Conservation (phyloP, 2,329 filamentous ascomycete species). For the Fusarium subtropicale region DNA sequence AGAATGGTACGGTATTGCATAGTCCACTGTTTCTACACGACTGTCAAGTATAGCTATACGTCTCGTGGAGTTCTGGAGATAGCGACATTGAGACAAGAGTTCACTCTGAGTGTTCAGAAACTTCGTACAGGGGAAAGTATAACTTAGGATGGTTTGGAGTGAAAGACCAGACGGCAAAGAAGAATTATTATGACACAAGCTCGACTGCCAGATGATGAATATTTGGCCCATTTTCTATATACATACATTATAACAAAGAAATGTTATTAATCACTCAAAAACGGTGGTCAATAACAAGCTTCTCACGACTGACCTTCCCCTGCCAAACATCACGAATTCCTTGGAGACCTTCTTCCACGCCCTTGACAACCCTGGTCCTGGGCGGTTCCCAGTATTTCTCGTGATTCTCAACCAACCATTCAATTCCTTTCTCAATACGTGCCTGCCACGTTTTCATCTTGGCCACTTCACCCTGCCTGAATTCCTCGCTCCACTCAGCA, state of each 20-base stretch:
- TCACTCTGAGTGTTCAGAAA: neutral
- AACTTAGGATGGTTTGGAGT: too few species aligned
- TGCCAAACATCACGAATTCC: slow-evolving; percentile 14
- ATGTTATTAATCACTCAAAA: neutral
- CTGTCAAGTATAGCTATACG: neutral
- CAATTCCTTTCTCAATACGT: neutral
- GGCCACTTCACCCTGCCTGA: neutral
- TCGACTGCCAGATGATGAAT: neutral
- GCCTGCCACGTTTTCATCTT: neutral
- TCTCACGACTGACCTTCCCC: slow-evolving; percentile 6
- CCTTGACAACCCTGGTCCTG: neutral
- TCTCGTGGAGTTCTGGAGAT: neutral
- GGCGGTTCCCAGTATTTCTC: slow-evolving; percentile 2
- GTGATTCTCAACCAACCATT: slow-evolving; percentile 10
- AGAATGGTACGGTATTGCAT: neutral
- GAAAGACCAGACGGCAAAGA: neutral
- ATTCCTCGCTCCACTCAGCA: neutral
- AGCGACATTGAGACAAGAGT: neutral
- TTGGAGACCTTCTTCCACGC: slow-evolving; percentile 11
- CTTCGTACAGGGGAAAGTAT: neutral
- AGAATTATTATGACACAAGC: neutral
- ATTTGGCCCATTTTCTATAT: neutral
- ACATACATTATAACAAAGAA: too few species aligned
- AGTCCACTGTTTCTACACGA: neutral
- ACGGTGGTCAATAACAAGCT: slow-evolving; percentile 2